Evolutionary conservation across 768 basidiomycete genomes (phyloP).

Genomic region (Suillus hirtellus): DNA sequence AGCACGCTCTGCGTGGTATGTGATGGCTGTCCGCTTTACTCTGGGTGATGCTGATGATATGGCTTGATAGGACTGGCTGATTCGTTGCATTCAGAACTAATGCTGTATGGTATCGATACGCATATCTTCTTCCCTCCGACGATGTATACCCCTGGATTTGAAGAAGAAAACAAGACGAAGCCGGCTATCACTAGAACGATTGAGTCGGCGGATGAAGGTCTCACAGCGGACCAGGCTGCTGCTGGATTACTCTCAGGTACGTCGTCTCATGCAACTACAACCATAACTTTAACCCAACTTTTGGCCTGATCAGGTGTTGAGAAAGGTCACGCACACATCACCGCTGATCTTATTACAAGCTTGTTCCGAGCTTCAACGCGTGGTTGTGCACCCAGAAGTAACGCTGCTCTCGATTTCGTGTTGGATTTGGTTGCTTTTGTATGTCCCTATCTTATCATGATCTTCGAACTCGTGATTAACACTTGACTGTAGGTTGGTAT

Average conservation of each 20-base stretch:
- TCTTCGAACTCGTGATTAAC: not conserved
- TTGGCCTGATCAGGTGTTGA: conserved; percentile 52
- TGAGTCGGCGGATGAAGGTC: conserved; percentile 68
- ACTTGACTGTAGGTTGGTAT: conserved; percentile 41
- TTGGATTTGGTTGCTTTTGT: conserved; percentile 48
- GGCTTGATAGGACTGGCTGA: conserved; percentile 71
- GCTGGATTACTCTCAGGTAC: conserved; percentile 57
- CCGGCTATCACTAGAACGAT: conserved; percentile 74
- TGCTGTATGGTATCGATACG: conserved; percentile 73
- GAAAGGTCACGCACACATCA: conserved; percentile 72
- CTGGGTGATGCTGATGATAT: not conserved
- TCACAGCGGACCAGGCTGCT: conserved; percentile 67
- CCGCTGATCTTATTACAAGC: conserved; percentile 64
- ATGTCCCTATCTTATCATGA: conserved; percentile 19
- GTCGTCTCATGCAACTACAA: conserved; percentile 11
- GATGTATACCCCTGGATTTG: conserved; percentile 76
- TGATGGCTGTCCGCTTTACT: not conserved
- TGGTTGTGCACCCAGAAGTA: conserved; percentile 62
- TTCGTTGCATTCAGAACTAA: conserved; percentile 73
- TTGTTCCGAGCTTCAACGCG: conserved; percentile 69
- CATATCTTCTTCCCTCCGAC: conserved; percentile 85
- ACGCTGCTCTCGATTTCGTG: conserved; percentile 52
- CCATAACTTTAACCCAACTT: not conserved
- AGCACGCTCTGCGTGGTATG: conserved; percentile 82
- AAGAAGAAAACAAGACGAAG: conserved; percentile 75